Conservation (phyloP, 192 early-diverging fungal species). For the Endogone sp. region DNA sequence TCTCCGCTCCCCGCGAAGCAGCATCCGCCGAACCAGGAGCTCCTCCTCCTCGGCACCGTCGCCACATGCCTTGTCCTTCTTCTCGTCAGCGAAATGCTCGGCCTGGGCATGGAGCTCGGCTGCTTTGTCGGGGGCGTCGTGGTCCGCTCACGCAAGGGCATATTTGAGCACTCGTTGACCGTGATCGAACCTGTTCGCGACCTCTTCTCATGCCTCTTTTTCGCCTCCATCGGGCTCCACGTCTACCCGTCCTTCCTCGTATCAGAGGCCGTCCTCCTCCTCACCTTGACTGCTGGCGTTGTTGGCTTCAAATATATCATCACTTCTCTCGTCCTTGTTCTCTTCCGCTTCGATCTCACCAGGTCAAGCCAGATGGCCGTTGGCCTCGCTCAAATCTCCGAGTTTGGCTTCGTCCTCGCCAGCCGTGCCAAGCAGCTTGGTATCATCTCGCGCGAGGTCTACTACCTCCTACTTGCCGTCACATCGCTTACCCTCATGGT, state of each 20-base stretch:
- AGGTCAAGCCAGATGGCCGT: conserved; percentile 35
- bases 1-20: conserved; percentile 11
- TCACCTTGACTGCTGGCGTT: conserved; percentile 36
- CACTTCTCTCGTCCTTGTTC: conserved; percentile 25
- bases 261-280: conserved; percentile 40
- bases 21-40: conserved; percentile 26
- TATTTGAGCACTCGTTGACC: conserved; percentile 30
- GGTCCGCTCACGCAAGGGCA: conserved; percentile 35
- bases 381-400: conserved; percentile 52
- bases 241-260: conserved; percentile 52
- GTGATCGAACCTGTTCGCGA: conserved; percentile 45
- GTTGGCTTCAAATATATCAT: conserved; percentile 46
- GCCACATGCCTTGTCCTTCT: conserved; percentile 42
- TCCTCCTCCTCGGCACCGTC: conserved; percentile 41
- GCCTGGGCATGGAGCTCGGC: conserved; percentile 48
- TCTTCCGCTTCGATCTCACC: conserved; percentile 33
- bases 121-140: conserved; percentile 59
- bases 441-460: conserved; percentile 49
- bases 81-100: conserved; percentile 34
- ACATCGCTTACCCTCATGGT: conserved; percentile 46
- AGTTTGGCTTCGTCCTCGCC: conserved; percentile 57
- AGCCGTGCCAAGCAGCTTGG: conserved; percentile 46
- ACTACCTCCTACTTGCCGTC: conserved; percentile 47
- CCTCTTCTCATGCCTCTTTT: conserved; percentile 53
- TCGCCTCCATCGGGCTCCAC: conserved; percentile 56